Base-by-base conservation (phyloP, 192 early-diverging fungal species). In the Podochytrium sp. region DNA sequence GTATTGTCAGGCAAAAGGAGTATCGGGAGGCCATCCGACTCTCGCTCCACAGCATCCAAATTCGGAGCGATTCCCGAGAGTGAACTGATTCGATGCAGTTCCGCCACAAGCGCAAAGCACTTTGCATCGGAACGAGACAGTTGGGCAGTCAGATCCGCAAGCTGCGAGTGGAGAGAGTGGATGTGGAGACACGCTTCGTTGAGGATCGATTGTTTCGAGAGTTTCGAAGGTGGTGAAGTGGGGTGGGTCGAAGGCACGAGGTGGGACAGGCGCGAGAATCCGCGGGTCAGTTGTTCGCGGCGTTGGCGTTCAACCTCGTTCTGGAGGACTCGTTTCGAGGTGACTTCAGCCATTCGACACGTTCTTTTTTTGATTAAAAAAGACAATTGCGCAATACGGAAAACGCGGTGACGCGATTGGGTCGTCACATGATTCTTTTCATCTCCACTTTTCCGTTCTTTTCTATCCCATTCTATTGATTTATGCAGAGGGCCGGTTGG, bases 71-170 rank as follows among this genome's bases (percentile, higher is more conserved):
- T 10, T 7, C 66, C 66, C 1, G 50, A 14, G 12, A 55, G 43
- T 27, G 20, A n/a, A 35, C 50, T 23, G 20, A 69, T 55, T 35
- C 66, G 66, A 39, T 69, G 66, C 30, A 69, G 50, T 30, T 69
- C 66, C 32, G 66, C 66, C 32, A 69, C 66, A 12, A 69, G 66
- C 1, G 29, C 42, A 55, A 69, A 69, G 35, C 66, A 69, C 47
- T 69, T 69, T 23, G 20, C 16, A 16, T 69, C 66, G 6, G 66
- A 23, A n/a, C 16, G 29, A 29, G 66, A 47, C 18, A 69, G 66
- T 12, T 49, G 43, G 18, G 3, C 6, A 6, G 29, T 18, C 66
- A 41, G 25, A 1, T 33, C n/a, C 4, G 14, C 29, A 23, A 65
- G 25, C n/a, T 34, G 2, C 1, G 41, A 16, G 14, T 65, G 29